Evolutionary conservation across 345 rosid genomes (phyloP).

Genomic region (Sonneratia alba): DNA sequence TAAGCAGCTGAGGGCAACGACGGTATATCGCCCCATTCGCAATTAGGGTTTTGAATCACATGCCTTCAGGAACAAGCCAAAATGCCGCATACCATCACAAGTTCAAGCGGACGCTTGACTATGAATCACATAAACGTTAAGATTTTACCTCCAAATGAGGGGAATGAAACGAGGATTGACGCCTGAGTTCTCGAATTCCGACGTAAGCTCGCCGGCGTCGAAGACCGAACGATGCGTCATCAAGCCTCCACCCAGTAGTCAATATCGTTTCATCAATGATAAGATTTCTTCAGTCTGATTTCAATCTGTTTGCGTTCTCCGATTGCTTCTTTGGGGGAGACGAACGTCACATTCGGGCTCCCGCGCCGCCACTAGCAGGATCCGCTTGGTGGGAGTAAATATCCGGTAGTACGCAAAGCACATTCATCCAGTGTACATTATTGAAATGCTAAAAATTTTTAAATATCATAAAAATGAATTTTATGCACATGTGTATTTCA

Average conservation of each 20-base stretch:
- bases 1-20: conserved; percentile 34
- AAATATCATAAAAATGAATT: too few relatives aligned
- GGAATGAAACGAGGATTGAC: conserved; percentile 49
- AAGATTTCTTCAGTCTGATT: neutral
- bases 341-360: neutral
- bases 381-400: neutral
- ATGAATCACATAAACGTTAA: neutral
- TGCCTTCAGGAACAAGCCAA: conserved; percentile 18
- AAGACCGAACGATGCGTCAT: conserved; percentile 49
- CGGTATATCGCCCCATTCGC: conserved; percentile 64
- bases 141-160: conserved; percentile 63
- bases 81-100: too few relatives aligned
- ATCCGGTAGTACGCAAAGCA: too few relatives aligned
- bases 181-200: conserved; percentile 51
- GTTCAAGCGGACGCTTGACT: neutral
- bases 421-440: too few relatives aligned
- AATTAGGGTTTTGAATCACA: conserved; percentile 66
- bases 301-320: neutral
- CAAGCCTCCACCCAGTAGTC: neutral
- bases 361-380: neutral
- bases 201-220: conserved; percentile 45
- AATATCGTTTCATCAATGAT: neutral
- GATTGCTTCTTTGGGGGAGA: neutral
- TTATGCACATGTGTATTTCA: too few relatives aligned
- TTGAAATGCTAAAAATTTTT: too few relatives aligned